Evolutionary conservation across 2,329 filamentous ascomycete genomes (phyloP).

Genomic region (Tolypocladium paradoxum): DNA sequence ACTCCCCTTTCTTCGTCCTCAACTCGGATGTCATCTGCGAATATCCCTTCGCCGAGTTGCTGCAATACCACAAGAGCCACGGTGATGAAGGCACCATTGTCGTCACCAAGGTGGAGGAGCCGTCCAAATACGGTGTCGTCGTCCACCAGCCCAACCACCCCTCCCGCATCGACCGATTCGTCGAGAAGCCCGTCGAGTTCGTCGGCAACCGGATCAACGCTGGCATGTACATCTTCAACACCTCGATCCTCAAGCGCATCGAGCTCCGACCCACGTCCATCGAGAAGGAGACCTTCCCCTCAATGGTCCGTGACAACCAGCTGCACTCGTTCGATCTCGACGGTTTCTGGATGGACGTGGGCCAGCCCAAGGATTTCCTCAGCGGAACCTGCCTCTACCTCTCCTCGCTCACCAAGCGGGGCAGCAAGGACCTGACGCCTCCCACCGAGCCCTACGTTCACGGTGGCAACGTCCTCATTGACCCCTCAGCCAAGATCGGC

Average conservation of each 20-base stretch:
- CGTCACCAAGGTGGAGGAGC: conserved; percentile 97
- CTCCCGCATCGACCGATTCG: conserved; percentile 92
- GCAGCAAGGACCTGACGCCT: conserved; percentile 71
- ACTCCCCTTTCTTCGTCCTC: conserved; percentile 92
- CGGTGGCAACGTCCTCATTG: conserved; percentile 91
- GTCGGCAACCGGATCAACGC: conserved; percentile 98
- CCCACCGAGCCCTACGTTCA: conserved; percentile 70
- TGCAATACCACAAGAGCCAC: conserved; percentile 84
- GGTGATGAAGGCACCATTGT: conserved; percentile 96
- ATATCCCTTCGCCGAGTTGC: conserved; percentile 84
- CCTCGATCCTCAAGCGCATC: conserved; percentile 79
- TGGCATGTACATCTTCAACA: conserved; percentile 96
- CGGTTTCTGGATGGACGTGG: conserved; percentile 99
- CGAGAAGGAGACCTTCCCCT: conserved; percentile 97
- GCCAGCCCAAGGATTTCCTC: conserved; percentile 97
- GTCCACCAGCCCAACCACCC: conserved; percentile 92
- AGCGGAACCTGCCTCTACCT: conserved; percentile 94
- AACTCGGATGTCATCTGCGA: conserved; percentile 99
- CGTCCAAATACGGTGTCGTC: conserved; percentile 96
- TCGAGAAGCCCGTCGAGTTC: conserved; percentile 98
- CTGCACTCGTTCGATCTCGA: conserved; percentile 94
- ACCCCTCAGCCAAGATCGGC: conserved; percentile 89
- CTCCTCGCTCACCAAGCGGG: conserved; percentile 81
- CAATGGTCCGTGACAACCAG: conserved; percentile 79
- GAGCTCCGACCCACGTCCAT: conserved; percentile 95